Base-by-base conservation (phyloP, 345 rosid species). In the Hibiscus mutabilis region DNA sequence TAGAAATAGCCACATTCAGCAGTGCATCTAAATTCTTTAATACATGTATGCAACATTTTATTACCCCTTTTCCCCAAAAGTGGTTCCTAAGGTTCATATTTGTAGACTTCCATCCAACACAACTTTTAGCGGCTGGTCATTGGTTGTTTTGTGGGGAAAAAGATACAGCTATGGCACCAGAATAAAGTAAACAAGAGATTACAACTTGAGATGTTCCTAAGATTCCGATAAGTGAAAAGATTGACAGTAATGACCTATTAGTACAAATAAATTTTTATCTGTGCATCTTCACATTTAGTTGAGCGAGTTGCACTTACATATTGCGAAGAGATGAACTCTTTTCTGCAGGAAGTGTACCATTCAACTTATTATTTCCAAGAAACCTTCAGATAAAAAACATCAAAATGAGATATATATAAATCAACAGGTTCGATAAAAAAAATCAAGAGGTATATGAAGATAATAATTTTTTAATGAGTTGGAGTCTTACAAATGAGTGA, bases 351-450 rank as follows among this genome's bases (percentile, higher is more conserved):
- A 92, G 82, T 6, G 83, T 61, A 68, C 91, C 95, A 74, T 69
- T 77, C 44, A 92, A 75, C 55, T 29, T 68, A 74, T 87, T 87
- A 66, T 81, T 82, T 76, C 91, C 88, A 52, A 85, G 80, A 76
- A 89, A 90, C 86, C 98, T 92, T 79, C 49, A 47, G 55, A 74
- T 22, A 51, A 75, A 33, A 74, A 71, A 73, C 57, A 79, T 44
- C 19, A 74, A 51, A n/a, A 68, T 14, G 64, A 49, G 6, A 40
- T 55, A 72, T 33, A 42, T 5, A 74, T 14, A 59, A 10, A 42
- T 40, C 44, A 40, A 37, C 42, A 37, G 2, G 42, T 37, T 37
- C 42, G 9, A 8, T 7, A 6, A 37, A 37, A 37, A 37, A 27
- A 51, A 22, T 31, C 18, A 55, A 22, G 3, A 14, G 46, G 21